These are phyloP conservation scores for Catunica adiposa DNA, from an alignment of 2,329 filamentous ascomycete genomes.

Conservation along the genomic window DNA sequence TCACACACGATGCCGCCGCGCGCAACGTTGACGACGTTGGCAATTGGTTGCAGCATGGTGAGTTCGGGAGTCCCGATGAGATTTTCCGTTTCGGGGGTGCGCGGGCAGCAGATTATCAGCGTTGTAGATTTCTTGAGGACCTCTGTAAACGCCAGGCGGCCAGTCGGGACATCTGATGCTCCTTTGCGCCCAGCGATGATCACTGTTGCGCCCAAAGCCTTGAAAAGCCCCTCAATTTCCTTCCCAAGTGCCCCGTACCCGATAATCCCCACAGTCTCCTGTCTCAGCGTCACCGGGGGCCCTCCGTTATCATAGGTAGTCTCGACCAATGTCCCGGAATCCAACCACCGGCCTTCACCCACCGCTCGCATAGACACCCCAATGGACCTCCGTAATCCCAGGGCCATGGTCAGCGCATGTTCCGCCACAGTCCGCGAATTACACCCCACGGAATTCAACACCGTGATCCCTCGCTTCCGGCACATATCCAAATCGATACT, in stretches of 20 bases:
- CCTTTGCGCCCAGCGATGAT: constrained; percentile 8
- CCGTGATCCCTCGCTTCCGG: constrained; percentile 57
- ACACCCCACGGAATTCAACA: constrained; percentile 63
- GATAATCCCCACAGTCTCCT: constrained; percentile 7
- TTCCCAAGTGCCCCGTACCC: constrained; percentile 10
- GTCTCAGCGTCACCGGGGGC: constrained; percentile 2
- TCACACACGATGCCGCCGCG: constrained; percentile 70
- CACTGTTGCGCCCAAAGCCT: background rate
- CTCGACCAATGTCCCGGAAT: constrained; percentile 3
- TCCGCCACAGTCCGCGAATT: constrained; percentile 71
- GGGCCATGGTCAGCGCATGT: constrained; percentile 57
- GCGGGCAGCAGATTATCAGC: constrained; percentile 64
- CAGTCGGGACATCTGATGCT: background rate
- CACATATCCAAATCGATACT: constrained; percentile 64
- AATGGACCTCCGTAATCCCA: constrained; percentile 29
- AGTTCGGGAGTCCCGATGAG: constrained; percentile 33
- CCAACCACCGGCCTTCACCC: background rate
- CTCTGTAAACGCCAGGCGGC: constrained; percentile 22
- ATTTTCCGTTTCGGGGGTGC: constrained; percentile 60
- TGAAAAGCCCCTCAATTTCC: constrained; percentile 2
- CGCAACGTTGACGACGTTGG: constrained; percentile 63
- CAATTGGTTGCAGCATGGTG: constrained; percentile 52
- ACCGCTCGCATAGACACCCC: constrained; percentile 3
- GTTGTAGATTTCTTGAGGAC: constrained; percentile 56
- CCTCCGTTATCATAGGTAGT: background rate